A percentile compares a stretch with the other conserved stretches of the same genome.
phyloP scores from a whole-genome alignment of 2,329 filamentous ascomycete species.

The Microdochium trichocladiopsis region DNA sequence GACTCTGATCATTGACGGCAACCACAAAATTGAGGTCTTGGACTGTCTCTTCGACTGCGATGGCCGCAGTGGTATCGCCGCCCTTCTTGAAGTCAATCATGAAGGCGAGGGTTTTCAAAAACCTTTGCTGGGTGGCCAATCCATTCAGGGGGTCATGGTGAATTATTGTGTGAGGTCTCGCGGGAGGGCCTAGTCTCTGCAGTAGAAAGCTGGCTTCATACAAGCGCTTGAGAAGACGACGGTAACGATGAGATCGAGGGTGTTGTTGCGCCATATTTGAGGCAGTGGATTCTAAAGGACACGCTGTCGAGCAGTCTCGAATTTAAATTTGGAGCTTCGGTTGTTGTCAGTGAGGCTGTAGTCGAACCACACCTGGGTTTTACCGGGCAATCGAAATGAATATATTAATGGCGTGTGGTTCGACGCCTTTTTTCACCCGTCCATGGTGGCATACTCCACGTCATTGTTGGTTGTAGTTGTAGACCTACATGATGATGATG shows the following conservation, averaged over 20 bases:
- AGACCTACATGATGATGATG: no score
- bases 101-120: slow-evolving; percentile 32
- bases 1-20: slow-evolving; percentile 27
- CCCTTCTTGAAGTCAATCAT: slow-evolving; percentile 39
- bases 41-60: slow-evolving; percentile 28
- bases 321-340: background rate
- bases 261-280: background rate
- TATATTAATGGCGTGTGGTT: no score
- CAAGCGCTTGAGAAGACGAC: background rate
- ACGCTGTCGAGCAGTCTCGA: background rate
- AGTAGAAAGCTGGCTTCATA: background rate
- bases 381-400: no score
- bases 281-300: no score
- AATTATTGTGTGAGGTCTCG: background rate
- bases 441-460: no score
- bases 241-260: background rate
- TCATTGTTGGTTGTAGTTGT: no score
- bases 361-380: no score
- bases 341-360: no score
- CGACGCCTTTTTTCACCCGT: no score
- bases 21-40: slow-evolving; percentile 32
- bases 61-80: slow-evolving; percentile 34
- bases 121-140: slow-evolving; percentile 11
- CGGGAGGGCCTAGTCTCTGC: background rate
- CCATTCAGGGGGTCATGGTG: background rate